A percentile compares a stretch with the other conserved stretches of the same genome.
These are phyloP conservation scores for Rhodotorula glutinis DNA, from an alignment of 1,284 basidiomycete genomes.

Conservation along the genomic window DNA sequence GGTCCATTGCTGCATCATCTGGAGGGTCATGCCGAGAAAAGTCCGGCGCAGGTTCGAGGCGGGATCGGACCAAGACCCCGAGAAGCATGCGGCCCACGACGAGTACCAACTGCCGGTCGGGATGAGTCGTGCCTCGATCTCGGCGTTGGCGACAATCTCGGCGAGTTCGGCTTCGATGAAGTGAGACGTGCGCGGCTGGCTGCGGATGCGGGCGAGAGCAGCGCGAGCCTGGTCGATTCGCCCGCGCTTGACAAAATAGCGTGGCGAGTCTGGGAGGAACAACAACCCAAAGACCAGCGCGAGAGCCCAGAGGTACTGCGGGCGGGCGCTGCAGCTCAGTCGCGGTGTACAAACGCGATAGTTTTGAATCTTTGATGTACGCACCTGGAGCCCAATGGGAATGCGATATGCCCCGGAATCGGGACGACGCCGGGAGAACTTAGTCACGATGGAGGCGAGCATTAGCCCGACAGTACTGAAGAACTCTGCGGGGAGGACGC, in stretches of 20 bases:
- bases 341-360: no score
- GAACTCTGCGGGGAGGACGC: conserved; percentile 15
- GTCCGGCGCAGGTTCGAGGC: conserved; percentile 44
- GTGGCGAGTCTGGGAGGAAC: conserved; percentile 66
- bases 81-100: conserved; percentile 39
- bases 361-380: no score
- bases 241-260: conserved; percentile 64
- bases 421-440: conserved; percentile 54
- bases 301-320: conserved; percentile 53
- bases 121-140: conserved; percentile 39
- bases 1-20: conserved; percentile 46
- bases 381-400: conserved; percentile 53
- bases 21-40: conserved; percentile 42
- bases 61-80: conserved; percentile 33
- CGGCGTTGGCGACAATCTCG: conserved; percentile 43
- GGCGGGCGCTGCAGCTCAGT: no score
- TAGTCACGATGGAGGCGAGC: conserved; percentile 46
- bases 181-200: conserved; percentile 32
- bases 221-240: conserved; percentile 63
- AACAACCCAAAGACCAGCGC: conserved; percentile 61
- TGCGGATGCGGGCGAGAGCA: conserved; percentile 52
- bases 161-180: conserved; percentile 40
- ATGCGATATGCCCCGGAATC: conserved; percentile 43
- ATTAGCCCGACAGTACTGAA: conserved; percentile 40
- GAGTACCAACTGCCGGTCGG: conserved; percentile 32